These are phyloP conservation scores for Cercospora sesami DNA, from an alignment of 2,329 filamentous ascomycete species.

Conservation along the genomic window DNA sequence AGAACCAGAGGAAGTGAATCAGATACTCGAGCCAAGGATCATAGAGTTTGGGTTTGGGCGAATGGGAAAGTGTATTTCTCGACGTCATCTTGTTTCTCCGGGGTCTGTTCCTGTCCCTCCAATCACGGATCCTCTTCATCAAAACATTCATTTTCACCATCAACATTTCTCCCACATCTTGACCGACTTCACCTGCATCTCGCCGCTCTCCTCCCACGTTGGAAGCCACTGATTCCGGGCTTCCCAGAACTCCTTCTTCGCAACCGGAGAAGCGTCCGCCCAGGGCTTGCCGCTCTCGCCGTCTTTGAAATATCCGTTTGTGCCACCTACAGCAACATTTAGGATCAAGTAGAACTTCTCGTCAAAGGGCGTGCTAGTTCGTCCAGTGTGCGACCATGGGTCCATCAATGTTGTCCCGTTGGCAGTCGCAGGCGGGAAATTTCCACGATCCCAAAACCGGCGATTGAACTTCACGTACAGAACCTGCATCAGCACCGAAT, in stretches of 20 bases:
- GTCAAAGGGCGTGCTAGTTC: slow-evolving; percentile 43
- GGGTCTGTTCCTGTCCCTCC: background rate
- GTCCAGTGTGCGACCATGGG: slow-evolving; percentile 41
- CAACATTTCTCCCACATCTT: slow-evolving; percentile 50
- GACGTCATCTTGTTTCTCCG: background rate
- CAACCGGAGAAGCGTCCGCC: slow-evolving; percentile 67
- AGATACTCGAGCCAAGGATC: background rate
- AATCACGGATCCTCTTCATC: background rate
- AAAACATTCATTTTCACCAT: background rate
- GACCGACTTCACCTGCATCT: slow-evolving; percentile 45
- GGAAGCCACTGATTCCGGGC: slow-evolving; percentile 42
- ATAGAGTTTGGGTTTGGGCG: background rate
- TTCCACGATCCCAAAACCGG: slow-evolving; percentile 42
- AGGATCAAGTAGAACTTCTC: slow-evolving; percentile 46
- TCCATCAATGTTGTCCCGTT: slow-evolving; percentile 42
- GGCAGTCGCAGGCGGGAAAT: slow-evolving; percentile 39
- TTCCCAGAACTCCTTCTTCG: slow-evolving; percentile 76
- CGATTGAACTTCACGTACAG: slow-evolving; percentile 63
- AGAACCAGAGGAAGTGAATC: background rate
- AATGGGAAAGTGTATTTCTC: background rate
- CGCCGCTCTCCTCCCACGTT: slow-evolving; percentile 42
- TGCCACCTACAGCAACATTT: slow-evolving; percentile 44
- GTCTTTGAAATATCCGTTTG: slow-evolving; percentile 75
- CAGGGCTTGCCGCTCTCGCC: slow-evolving; percentile 72
- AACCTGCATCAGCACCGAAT: slow-evolving; percentile 76